A percentile compares a stretch with the other conserved stretches of the same genome.
Evolutionary conservation across 441 rosid species (phyloP).

Genomic region (Bocquillonia castaneifolia): DNA sequence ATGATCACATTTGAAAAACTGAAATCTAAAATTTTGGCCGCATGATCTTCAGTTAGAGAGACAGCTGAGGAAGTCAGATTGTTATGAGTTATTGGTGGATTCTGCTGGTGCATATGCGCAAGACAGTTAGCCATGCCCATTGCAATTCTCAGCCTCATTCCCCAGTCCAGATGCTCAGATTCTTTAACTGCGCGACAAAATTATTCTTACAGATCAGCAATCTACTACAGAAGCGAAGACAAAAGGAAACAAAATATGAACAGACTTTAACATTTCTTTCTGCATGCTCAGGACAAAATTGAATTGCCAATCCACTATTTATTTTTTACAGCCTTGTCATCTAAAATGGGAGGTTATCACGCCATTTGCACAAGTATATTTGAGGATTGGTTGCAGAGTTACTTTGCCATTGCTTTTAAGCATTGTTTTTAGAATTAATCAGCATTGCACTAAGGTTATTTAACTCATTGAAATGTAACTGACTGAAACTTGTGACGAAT

Average conservation of each 20-base stretch:
- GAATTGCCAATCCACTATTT: background rate
- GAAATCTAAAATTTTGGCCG: slow-evolving; percentile 81
- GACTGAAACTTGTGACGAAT: slow-evolving; percentile 7
- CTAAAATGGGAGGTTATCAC: background rate
- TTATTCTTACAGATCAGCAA: slow-evolving; percentile 7
- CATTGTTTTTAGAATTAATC: background rate
- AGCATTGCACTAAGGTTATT: slow-evolving; percentile 47
- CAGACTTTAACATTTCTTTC: background rate
- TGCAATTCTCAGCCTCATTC: slow-evolving; percentile 62
- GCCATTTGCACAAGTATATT: background rate
- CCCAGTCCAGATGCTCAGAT: slow-evolving; percentile 87
- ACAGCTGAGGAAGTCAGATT: slow-evolving; percentile 61
- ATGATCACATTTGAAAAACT: slow-evolving; percentile 43
- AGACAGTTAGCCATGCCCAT: slow-evolving; percentile 94
- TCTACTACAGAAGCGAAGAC: slow-evolving; percentile 8
- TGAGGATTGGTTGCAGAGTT: background rate
- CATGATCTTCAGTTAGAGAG: slow-evolving; percentile 73
- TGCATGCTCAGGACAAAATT: background rate
- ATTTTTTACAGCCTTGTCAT: background rate
- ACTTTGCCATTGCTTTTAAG: background rate
- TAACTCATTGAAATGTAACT: slow-evolving; percentile 46
- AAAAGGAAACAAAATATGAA: background rate
- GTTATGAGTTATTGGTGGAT: slow-evolving; percentile 55
- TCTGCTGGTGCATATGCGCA: slow-evolving; percentile 77
- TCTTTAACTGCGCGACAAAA: slow-evolving; percentile 58